Base-by-base conservation (phyloP, 768 basidiomycete species). In the Lepiota brunneoincarnata region DNA sequence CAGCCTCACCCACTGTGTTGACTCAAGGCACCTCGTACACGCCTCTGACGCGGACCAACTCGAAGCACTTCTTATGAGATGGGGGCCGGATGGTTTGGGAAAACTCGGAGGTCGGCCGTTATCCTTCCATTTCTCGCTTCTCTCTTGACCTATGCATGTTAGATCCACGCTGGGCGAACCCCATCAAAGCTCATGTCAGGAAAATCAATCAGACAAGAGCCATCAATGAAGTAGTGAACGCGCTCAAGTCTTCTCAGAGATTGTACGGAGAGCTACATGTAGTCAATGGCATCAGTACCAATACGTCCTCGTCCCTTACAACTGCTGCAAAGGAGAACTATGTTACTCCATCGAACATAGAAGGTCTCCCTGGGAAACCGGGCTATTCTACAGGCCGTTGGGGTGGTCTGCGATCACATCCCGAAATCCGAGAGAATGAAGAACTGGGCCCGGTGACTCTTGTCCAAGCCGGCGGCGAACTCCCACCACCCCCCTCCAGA, bases 31-130 rank as follows among this genome's bases (percentile, higher is more conserved):
- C 73, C 78, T 93, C 58, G 85, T 93, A 9, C 93, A 95, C 72
- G 92, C 93, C 26, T 93, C 90, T 54, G 90, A 93, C 71, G 90
- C 87, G 11, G 89, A 90, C 71, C 90, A 95, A 66, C 82, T 90
- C 31, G 89, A 91, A 68, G 92, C 89, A 21, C 77, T 95, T 56
- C 84, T 95, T 45, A 85, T 82, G 59, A 82, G 91, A 52, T 94
- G 93, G 92, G 87, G 89, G 35, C 87, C 89, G 41, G 93, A 95
- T 70, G 86, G 91, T 37, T 71, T 91, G 68, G 91, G 91, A 55
- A 94, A 95, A 70, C 73, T 94, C 47, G 91, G 88, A 74, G 87
- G 92, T 92, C 63, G 24, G 37, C 12, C 20, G 72, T 83, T 49
- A 6, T 47, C 46, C 37, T 54, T 63, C 44, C 45, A 40, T 51